phyloP scores from a whole-genome alignment of 768 basidiomycete species.

The Chalciporus chontae region DNA sequence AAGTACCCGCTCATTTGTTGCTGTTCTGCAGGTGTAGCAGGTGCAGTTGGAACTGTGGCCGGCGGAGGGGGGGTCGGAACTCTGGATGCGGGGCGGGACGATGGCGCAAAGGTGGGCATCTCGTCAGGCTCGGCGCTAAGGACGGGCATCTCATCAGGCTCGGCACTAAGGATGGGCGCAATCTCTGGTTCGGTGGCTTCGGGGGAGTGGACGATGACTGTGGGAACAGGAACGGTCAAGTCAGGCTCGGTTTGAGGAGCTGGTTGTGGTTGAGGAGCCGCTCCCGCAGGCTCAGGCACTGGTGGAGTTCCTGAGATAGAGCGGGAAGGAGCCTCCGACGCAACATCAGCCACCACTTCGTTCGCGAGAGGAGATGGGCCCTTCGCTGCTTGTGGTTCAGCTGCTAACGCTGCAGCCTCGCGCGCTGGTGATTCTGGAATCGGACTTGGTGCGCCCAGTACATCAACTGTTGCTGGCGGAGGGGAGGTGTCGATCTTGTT shows the following conservation, averaged over 20 bases:
- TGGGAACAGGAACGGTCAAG: background rate
- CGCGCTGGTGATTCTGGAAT: conserved; percentile 68
- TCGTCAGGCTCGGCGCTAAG: conserved; percentile 34
- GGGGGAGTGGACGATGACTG: conserved; percentile 11
- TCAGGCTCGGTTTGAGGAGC: background rate
- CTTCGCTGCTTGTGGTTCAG: conserved; percentile 25
- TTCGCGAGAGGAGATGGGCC: conserved; percentile 44
- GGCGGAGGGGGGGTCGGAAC: conserved; percentile 16
- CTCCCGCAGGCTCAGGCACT: conserved; percentile 12
- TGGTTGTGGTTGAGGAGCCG: conserved; percentile 10
- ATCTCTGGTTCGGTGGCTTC: conserved; percentile 34
- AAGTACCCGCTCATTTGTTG: conserved; percentile 19
- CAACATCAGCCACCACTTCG: conserved; percentile 17
- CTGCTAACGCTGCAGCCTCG: conserved; percentile 43
- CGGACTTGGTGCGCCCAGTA: conserved; percentile 48
- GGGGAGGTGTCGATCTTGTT: conserved; percentile 34
- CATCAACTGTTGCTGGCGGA: conserved; percentile 18
- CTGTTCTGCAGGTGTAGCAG: conserved; percentile 22
- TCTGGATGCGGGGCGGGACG: conserved; percentile 18
- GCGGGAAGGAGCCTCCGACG: conserved; percentile 20
- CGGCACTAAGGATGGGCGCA: conserved; percentile 47
- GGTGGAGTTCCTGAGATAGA: conserved; percentile 20
- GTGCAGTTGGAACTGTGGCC: conserved; percentile 18
- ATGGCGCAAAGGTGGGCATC: conserved; percentile 10
- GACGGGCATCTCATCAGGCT: conserved; percentile 38